Evolutionary conservation across 768 basidiomycete species (phyloP).

Genomic region (Hericium rajendrae): DNA sequence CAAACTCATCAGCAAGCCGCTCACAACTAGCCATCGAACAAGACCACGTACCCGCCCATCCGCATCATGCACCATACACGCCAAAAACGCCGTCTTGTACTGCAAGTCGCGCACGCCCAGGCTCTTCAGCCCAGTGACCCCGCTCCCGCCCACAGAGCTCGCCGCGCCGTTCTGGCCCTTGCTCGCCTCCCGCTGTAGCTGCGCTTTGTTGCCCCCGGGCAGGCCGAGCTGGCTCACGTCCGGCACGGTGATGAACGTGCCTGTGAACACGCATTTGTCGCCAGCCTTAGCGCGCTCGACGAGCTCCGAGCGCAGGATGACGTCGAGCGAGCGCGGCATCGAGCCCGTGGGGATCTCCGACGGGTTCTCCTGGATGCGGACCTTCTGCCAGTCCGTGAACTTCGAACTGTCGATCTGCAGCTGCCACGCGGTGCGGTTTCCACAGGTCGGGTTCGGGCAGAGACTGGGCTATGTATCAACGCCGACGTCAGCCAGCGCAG

Average conservation of each 20-base stretch:
- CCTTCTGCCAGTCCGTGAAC: constrained; percentile 99
- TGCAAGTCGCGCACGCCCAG: constrained; percentile 92
- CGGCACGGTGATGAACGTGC: constrained; percentile 96
- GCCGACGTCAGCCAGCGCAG: not conserved
- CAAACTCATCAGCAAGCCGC: not conserved
- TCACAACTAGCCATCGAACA: not conserved
- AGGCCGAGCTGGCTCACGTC: constrained; percentile 94
- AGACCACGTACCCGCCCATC: constrained; percentile 67
- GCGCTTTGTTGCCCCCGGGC: constrained; percentile 86
- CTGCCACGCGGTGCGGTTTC: constrained; percentile 85
- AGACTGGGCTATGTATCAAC: constrained; percentile 58
- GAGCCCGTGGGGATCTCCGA: constrained; percentile 98
- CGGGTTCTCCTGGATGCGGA: constrained; percentile 96
- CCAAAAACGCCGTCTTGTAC: constrained; percentile 97
- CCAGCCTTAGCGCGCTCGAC: constrained; percentile 99
- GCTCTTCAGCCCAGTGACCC: constrained; percentile 90
- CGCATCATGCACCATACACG: constrained; percentile 92
- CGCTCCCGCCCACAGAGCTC: constrained; percentile 60
- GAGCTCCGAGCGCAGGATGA: constrained; percentile 88
- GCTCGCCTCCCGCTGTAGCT: constrained; percentile 81
- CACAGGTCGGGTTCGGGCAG: constrained; percentile 92
- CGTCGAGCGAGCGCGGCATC: constrained; percentile 96
- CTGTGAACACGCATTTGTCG: constrained; percentile 97
- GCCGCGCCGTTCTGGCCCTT: constrained; percentile 50
- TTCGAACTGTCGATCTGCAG: constrained; percentile 93